Conservation (phyloP, 73 alveolate species). For the Uronychia setigera region DNA sequence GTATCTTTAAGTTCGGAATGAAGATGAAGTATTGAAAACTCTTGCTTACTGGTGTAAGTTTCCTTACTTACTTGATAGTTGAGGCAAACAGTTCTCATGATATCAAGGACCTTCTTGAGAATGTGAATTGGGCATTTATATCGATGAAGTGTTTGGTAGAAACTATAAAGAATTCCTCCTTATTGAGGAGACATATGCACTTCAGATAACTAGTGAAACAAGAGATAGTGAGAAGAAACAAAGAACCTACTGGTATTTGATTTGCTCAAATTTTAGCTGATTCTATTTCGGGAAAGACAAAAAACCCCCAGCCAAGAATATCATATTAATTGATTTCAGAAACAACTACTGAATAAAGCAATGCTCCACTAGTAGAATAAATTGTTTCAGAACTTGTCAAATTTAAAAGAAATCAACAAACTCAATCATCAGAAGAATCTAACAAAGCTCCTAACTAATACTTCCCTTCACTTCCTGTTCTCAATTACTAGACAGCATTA, state of each 20-base stretch:
- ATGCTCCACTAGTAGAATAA: too few species aligned
- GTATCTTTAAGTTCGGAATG: constrained; percentile 17
- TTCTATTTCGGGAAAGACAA: too few species aligned
- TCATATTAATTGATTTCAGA: too few species aligned
- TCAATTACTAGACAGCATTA: too few species aligned
- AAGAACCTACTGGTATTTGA: not conserved
- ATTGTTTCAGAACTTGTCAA: too few species aligned
- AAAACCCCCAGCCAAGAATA: too few species aligned
- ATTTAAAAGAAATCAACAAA: too few species aligned
- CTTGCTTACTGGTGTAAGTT: constrained; percentile 30
- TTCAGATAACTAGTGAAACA: not conserved
- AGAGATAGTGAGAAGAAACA: not conserved
- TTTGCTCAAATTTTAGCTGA: too few species aligned
- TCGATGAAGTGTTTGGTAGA: not conserved
- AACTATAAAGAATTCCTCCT: not conserved
- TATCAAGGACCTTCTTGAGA: not conserved
- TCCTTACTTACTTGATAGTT: not conserved
- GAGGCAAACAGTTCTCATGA: not conserved
- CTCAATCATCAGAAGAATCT: too few species aligned
- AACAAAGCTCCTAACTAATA: too few species aligned
- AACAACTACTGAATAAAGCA: too few species aligned
- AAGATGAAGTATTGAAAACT: constrained; percentile 53
- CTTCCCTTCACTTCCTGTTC: too few species aligned
- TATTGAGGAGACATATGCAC: not conserved
- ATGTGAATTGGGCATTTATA: not conserved